Evolutionary conservation across 768 basidiomycete species (phyloP).

Genomic region (Mycena crocata): DNA sequence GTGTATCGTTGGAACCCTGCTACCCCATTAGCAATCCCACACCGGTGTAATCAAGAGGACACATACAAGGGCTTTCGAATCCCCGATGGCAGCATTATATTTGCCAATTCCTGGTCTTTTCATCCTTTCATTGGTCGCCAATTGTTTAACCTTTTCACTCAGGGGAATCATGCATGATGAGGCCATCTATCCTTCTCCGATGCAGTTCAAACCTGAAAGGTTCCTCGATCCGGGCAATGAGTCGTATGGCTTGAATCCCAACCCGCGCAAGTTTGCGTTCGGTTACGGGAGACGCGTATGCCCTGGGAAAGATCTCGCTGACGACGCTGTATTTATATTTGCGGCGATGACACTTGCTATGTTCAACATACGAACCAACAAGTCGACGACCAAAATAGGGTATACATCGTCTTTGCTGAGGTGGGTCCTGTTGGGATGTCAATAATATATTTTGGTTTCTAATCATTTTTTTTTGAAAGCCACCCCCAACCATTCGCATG

Average conservation of each 20-base stretch:
- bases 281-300: slow-evolving; percentile 51
- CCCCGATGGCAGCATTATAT: slow-evolving; percentile 14
- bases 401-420: too few species aligned
- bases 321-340: slow-evolving; percentile 29
- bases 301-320: slow-evolving; percentile 37
- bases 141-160: neutral
- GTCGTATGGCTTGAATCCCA: slow-evolving; percentile 36
- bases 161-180: slow-evolving; percentile 29
- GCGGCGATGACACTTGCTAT: slow-evolving; percentile 31
- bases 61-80: slow-evolving; percentile 31
- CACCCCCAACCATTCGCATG: too few species aligned
- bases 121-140: too few species aligned
- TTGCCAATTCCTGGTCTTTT: slow-evolving; percentile 17
- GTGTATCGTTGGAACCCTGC: slow-evolving; percentile 33
- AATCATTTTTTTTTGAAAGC: too few species aligned
- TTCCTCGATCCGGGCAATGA: slow-evolving; percentile 42
- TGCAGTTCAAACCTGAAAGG: slow-evolving; percentile 44
- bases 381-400: neutral
- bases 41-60: slow-evolving; percentile 27
- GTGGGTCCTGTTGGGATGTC: too few species aligned
- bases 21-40: slow-evolving; percentile 30
- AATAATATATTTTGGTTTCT: too few species aligned
- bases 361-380: slow-evolving; percentile 19
- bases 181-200: slow-evolving; percentile 18
- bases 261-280: slow-evolving; percentile 50